Evolutionary conservation across 495 filamentous ascomycete species (phyloP), one percentile per base, ranked within the genome.

Genomic region (Penicillium ucsense): DNA sequence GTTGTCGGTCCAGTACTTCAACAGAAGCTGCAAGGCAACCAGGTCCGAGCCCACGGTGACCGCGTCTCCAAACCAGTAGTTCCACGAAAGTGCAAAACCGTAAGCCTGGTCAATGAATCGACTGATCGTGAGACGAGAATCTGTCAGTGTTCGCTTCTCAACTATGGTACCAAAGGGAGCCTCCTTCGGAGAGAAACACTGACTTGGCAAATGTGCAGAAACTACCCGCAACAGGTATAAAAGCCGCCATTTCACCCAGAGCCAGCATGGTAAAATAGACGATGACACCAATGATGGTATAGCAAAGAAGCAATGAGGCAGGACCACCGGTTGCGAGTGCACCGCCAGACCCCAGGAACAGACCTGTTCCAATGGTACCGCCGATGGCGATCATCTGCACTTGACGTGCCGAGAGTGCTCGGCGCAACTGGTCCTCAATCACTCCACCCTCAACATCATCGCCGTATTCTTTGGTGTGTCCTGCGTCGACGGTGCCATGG

Each of bases 321-420:
- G 82, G 80, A 3, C 82, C 81, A 41, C 77, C 79, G 20, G 66
- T 72, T 1, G 75, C 66, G 20, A 86, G 68, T 3, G 77, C 76
- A 39, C 72, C 69, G 12, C 81, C 81, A 1, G 73, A 75, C 31
- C 81, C 78, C n/a, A 85, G 66, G 54, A 85, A 81, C 29, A 86
- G 59, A 32, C 81, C 83, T 5, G 82, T 84, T 6, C 81, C 79
- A 45, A 84, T 83, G 4, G 79, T 80, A 32, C 78, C 79, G 11
- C 77, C 77, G 35, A 82, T 76, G 9, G 79, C 78, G 36, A 81
- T 75, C 73, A 83, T 79, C 55, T 81, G 77, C 10, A 79, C 74
- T 45, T 82, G 77, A 2, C 78, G 67, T 5, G 71, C 63, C 12
- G 63, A 71, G n/a, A 68, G 48, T 11, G 10, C 12, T 37, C 35